Base-by-base conservation (phyloP, 805 yeast genomes). In the Wickerhamiella kurtzmanii region DNA sequence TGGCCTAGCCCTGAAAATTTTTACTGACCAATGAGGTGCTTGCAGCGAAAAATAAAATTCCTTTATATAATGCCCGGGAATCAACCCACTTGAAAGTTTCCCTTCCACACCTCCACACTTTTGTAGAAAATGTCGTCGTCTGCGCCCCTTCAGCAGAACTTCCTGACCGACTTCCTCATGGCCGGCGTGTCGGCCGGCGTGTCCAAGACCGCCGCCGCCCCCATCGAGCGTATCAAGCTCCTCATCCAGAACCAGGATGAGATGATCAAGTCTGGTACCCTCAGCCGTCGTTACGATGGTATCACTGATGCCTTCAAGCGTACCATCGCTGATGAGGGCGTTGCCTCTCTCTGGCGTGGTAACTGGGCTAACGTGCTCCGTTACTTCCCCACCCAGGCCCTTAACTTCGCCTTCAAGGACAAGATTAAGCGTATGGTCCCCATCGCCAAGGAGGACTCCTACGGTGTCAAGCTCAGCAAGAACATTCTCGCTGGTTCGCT, bases 151-250 rank as follows among this genome's bases (percentile, higher is more conserved):
- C 44, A 50, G 50, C 52, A 56, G 45, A 57, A 53, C 57, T 60
- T 60, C 53, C 44, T 57, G 35, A 62, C 73, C 64, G 82, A 79
- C 68, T 84, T 84, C 78, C 64, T 84, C 73, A 86, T 86, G 95
- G 95, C 95, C 75, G 95, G 95, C 83, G 89, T 86, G 61, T 84
- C 95, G 74, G 95, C 95, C 74, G 94, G 94, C 65, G 84, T 85
- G 73, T 82, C 94, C 60, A 38, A 85, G 79, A 85, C 95, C 57
- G 94, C 89, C 53, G 94, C 94, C 64, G 89, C 94, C 61, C 94
- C 94, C 70, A 83, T 83, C 67, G 94, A 83, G 75, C 80, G 95
- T 77, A 94, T 85, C 68, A 85, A 85, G 77, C 74, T 85, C 62
- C 78, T 85, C 72, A 83, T 85, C 68, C 95, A 85, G 76, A 85